Percentiles rank a stretch among this genome's conserved stretches.
Conservation (phyloP, 108 stramenopile species). For the Conticribra weissflogii region DNA sequence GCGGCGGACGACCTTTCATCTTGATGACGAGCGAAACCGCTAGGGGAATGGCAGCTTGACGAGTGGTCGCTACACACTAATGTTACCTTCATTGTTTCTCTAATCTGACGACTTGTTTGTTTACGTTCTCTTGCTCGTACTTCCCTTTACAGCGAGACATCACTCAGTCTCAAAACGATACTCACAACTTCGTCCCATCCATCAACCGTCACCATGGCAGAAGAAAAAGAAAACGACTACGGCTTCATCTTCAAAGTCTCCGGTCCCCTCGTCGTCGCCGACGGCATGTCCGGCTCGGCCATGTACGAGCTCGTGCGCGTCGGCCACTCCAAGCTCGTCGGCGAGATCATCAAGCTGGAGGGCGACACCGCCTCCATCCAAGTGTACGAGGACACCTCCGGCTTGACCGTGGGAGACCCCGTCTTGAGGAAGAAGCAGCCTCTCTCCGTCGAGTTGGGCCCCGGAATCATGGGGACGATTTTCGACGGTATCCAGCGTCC, state of each 20-base stretch:
- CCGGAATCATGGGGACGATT: slow-evolving; percentile 99
- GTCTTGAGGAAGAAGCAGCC: slow-evolving; percentile 96
- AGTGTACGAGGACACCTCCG: slow-evolving; percentile 98
- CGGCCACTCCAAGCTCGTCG: slow-evolving; percentile 98
- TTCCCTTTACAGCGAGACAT: no score
- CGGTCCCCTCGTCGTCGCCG: slow-evolving; percentile 98
- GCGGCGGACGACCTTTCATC: no score
- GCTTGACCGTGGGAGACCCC: slow-evolving; percentile 98
- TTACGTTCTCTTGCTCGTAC: no score
- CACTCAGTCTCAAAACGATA: no score
- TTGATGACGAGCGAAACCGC: no score
- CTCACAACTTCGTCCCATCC: no score
- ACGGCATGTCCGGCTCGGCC: slow-evolving; percentile 97
- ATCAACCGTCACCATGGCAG: slow-evolving; percentile 35
- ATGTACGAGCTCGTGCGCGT: slow-evolving; percentile 99
- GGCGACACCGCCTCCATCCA: slow-evolving; percentile 99
- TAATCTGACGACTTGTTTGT: no score
- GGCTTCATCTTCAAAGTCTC: slow-evolving; percentile 99
- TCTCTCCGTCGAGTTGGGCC: slow-evolving; percentile 97
- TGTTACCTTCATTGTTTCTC: no score
- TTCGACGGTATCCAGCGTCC: slow-evolving; percentile 99
- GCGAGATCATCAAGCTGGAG: slow-evolving; percentile 99
- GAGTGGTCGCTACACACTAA: no score
- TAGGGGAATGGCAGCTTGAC: no score
- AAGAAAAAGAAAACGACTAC: slow-evolving; percentile 94